Conservation (phyloP, 2,329 filamentous ascomycete species). For the Monilinia laxa region DNA sequence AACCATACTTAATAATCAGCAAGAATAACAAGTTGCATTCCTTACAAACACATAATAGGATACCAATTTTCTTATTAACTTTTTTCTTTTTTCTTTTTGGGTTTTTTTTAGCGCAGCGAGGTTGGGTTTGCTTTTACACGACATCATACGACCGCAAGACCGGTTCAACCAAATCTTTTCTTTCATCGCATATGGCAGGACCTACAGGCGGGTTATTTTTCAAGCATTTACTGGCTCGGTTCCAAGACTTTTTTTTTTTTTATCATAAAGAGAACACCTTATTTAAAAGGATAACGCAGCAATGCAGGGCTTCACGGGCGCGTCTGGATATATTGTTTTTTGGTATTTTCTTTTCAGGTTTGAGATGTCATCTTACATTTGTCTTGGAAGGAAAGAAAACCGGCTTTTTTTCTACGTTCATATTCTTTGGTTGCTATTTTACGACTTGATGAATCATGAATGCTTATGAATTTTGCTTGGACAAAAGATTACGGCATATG, state of each 20-base stretch:
- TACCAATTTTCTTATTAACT: conserved; percentile 30
- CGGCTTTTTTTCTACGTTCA: conserved; percentile 32
- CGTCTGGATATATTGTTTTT: conserved; percentile 40
- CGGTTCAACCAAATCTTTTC: conserved; percentile 37
- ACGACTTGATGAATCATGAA: conserved; percentile 22
- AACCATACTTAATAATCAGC: conserved; percentile 27
- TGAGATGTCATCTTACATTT: conserved; percentile 18
- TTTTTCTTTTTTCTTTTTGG: conserved; percentile 40
- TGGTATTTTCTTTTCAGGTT: conserved; percentile 35
- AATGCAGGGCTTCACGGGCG: conserved; percentile 55
- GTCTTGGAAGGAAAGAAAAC: conserved; percentile 9
- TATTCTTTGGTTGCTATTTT: conserved; percentile 30
- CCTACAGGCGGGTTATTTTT: conserved; percentile 36
- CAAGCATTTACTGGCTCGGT: conserved; percentile 38
- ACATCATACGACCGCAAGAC: conserved; percentile 44
- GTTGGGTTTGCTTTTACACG: conserved; percentile 47
- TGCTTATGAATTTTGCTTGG: conserved; percentile 30
- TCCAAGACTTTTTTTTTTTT: conserved; percentile 41
- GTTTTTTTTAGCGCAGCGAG: conserved; percentile 54
- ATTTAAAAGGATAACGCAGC: conserved; percentile 60
- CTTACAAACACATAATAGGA: conserved; percentile 39
- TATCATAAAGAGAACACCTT: conserved; percentile 38
- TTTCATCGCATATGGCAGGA: conserved; percentile 39
- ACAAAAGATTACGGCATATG: conserved; percentile 30
- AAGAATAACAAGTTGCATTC: conserved; percentile 28